phyloP scores from a whole-genome alignment of 345 rosid species.

The Capsella bursapastoris region DNA sequence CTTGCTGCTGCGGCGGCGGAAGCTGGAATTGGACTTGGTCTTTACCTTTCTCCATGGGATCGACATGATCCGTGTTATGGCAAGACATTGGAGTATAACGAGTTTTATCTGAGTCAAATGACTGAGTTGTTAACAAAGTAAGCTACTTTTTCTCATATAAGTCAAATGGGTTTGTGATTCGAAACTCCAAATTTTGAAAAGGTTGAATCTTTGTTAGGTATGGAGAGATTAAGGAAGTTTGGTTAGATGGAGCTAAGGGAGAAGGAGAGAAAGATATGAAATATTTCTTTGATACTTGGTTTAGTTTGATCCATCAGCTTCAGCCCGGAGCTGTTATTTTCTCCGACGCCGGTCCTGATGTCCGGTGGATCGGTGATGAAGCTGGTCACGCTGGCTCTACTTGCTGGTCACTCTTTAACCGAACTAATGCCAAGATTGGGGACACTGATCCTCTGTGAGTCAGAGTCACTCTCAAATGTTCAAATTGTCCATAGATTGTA shows the following conservation, averaged over 20 bases:
- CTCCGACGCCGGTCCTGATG: slow-evolving; percentile 87
- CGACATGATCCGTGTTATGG: slow-evolving; percentile 77
- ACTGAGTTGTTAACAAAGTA: slow-evolving; percentile 82
- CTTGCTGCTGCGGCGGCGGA: slow-evolving; percentile 66
- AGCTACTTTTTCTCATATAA: slow-evolving; percentile 3
- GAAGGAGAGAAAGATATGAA: slow-evolving; percentile 80
- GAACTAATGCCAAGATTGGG: slow-evolving; percentile 63
- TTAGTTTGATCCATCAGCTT: slow-evolving; percentile 74
- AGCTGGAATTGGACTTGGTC: slow-evolving; percentile 64
- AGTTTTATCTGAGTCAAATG: slow-evolving; percentile 87
- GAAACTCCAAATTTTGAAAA: background rate
- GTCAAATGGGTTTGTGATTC: slow-evolving; percentile 8
- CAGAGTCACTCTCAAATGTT: slow-evolving; percentile 38
- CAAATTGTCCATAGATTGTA: background rate
- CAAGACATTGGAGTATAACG: slow-evolving; percentile 80
- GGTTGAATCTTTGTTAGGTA: slow-evolving; percentile 51
- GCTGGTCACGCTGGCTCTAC: slow-evolving; percentile 67
- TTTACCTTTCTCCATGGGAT: slow-evolving; percentile 96
- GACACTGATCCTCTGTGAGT: slow-evolving; percentile 67
- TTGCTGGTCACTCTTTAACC: slow-evolving; percentile 87
- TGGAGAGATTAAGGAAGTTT: slow-evolving; percentile 84
- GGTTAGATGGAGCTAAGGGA: slow-evolving; percentile 85
- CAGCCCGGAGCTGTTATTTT: slow-evolving; percentile 80
- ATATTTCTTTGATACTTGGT: slow-evolving; percentile 78
- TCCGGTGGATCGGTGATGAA: slow-evolving; percentile 88